phyloP scores from a whole-genome alignment of 2,329 filamentous ascomycete genomes.

The Colletotrichum acutatum region DNA sequence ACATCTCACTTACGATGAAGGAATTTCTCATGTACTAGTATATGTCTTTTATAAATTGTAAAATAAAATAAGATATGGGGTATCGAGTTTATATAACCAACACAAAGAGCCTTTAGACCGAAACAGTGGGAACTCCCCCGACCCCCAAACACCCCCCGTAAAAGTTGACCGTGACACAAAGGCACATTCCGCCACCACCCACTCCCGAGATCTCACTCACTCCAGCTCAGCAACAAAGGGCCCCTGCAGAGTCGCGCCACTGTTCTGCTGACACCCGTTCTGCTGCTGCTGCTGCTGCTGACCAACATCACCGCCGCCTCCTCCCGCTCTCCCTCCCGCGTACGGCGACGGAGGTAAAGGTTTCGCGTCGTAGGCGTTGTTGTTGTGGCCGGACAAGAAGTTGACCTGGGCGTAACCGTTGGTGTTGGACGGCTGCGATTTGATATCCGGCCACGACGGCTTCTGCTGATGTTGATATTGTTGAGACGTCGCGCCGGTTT shows the following conservation, averaged over 20 bases:
- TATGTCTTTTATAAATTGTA: neutral
- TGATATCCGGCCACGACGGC: constrained; percentile 10
- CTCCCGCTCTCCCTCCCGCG: neutral
- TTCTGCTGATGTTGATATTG: neutral
- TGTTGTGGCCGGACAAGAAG: neutral
- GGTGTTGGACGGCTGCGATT: neutral
- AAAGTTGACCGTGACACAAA: neutral
- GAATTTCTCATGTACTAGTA: neutral
- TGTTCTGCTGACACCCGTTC: neutral
- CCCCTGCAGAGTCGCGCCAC: constrained; percentile 1
- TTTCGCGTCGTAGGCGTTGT: constrained; percentile 4
- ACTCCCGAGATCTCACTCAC: neutral
- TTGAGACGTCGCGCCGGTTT: neutral
- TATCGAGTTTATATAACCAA: neutral
- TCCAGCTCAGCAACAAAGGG: constrained; percentile 29
- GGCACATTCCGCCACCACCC: neutral
- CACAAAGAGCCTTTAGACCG: neutral
- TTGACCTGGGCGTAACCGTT: neutral
- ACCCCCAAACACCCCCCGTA: too few relatives aligned
- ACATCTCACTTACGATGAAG: neutral
- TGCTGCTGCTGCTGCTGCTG: neutral
- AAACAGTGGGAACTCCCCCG: neutral
- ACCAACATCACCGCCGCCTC: neutral
- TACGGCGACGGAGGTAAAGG: neutral
- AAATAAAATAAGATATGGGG: neutral